Evolutionary conservation across 805 yeast species (phyloP).

Genomic region (Blastobotrys terrestris): DNA sequence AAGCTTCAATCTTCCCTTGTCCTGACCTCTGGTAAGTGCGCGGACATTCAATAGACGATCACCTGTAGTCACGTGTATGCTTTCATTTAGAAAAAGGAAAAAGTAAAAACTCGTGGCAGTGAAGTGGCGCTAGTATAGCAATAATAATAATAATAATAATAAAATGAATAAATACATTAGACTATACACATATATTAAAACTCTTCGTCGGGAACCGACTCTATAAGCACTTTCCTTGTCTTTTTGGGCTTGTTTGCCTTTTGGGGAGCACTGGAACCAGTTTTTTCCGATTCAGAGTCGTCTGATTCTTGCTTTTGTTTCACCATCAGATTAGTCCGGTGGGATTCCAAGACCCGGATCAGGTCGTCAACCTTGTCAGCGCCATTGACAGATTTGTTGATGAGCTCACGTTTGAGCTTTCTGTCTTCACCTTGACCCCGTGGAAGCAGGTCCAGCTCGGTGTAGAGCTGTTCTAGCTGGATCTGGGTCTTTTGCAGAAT

Average conservation of each 20-base stretch:
- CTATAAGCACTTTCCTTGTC: slow-evolving; percentile 15
- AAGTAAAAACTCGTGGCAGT: too few species aligned
- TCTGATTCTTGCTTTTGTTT: slow-evolving; percentile 1
- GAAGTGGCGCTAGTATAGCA: too few species aligned
- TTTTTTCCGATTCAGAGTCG: background rate
- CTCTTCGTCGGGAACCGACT: slow-evolving; percentile 19
- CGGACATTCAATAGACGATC: background rate
- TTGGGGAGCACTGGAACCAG: too few species aligned
- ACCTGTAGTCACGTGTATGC: background rate
- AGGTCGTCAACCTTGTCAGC: slow-evolving; percentile 23
- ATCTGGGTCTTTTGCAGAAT: slow-evolving; percentile 23
- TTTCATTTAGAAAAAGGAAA: too few species aligned
- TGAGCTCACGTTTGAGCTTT: slow-evolving; percentile 19
- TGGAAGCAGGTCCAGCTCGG: slow-evolving; percentile 18
- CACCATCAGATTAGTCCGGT: slow-evolving; percentile 9
- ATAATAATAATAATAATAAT: too few species aligned
- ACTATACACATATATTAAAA: slow-evolving; percentile 8
- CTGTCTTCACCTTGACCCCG: slow-evolving; percentile 6
- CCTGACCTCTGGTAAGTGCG: background rate
- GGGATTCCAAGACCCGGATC: slow-evolving; percentile 13
- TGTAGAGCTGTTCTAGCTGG: slow-evolving; percentile 21
- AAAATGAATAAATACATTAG: background rate
- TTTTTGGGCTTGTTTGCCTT: background rate
- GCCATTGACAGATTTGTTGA: slow-evolving; percentile 14
- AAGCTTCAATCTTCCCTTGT: background rate